phyloP scores from a whole-genome alignment of 2,329 filamentous ascomycete species.

The Macrophomina pseudophaseolina region DNA sequence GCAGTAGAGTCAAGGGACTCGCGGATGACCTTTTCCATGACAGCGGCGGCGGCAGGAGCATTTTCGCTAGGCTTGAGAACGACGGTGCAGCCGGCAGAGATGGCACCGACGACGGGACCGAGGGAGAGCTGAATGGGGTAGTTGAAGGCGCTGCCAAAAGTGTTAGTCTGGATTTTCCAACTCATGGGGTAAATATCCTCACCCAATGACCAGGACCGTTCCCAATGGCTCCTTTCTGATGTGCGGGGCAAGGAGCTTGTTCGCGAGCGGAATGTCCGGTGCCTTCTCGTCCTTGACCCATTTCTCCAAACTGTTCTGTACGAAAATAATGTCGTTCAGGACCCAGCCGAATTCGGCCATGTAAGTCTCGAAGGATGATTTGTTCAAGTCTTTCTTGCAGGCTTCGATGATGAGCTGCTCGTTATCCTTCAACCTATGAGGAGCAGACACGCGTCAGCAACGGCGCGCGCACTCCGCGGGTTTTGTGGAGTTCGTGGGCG shows the following conservation, averaged over 20 bases:
- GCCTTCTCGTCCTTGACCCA: constrained; percentile 84
- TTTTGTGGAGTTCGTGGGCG: not conserved
- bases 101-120: constrained; percentile 82
- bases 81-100: constrained; percentile 88
- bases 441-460: constrained; percentile 23
- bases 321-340: constrained; percentile 80
- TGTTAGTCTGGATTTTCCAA: constrained; percentile 25
- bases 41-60: constrained; percentile 74
- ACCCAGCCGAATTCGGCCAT: constrained; percentile 78
- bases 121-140: constrained; percentile 85
- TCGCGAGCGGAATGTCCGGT: constrained; percentile 70
- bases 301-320: constrained; percentile 75
- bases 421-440: constrained; percentile 72
- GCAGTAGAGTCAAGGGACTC: constrained; percentile 76
- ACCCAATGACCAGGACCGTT: constrained; percentile 81
- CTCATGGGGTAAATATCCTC: constrained; percentile 31
- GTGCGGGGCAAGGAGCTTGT: constrained; percentile 71
- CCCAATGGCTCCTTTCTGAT: constrained; percentile 90
- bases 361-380: constrained; percentile 75
- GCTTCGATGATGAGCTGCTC: constrained; percentile 74
- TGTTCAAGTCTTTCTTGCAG: constrained; percentile 76
- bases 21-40: constrained; percentile 79
- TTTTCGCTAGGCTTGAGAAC: constrained; percentile 91
- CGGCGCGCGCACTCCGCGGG: constrained; percentile 20
- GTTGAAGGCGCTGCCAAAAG: constrained; percentile 75